Conservation (phyloP, 2,329 filamentous ascomycete genomes). For the Scolecobasidium constrictum region DNA sequence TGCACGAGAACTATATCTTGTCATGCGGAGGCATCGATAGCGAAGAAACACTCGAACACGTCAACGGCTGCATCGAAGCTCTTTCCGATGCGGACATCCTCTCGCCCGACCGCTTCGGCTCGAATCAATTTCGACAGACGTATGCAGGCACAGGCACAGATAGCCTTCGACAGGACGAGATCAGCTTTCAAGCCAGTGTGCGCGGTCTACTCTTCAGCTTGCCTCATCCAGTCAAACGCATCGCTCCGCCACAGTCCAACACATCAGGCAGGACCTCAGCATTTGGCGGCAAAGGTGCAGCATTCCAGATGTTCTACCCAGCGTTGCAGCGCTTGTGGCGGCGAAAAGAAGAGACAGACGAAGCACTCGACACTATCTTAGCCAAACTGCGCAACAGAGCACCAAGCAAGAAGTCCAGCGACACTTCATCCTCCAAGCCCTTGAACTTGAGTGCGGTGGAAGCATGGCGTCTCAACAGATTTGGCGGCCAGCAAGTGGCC, state of each 20-base stretch:
- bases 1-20: constrained; percentile 87
- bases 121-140: constrained; percentile 37
- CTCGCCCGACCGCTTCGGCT: constrained; percentile 60
- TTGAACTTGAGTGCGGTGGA: constrained; percentile 19
- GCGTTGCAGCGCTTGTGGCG: constrained; percentile 75
- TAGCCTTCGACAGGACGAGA: constrained; percentile 79
- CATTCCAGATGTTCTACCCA: constrained; percentile 88
- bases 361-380: constrained; percentile 59
- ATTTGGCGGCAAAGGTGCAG: constrained; percentile 41
- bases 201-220: constrained; percentile 77
- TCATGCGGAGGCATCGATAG: constrained; percentile 61
- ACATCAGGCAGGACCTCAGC: constrained; percentile 12
- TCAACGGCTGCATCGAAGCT: constrained; percentile 76
- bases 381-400: constrained; percentile 40
- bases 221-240: constrained; percentile 70
- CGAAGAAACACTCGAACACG: constrained; percentile 57
- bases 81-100: constrained; percentile 84
- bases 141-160: constrained; percentile 49
- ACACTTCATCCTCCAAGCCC: background rate
- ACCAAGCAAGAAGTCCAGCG: constrained; percentile 12
- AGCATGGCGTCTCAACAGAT: constrained; percentile 22
- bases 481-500: background rate
- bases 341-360: constrained; percentile 69
- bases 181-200: constrained; percentile 84
- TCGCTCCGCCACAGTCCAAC: constrained; percentile 25